phyloP scores from a whole-genome alignment of 1,284 basidiomycete genomes.

The Heterobasidion parviporum region DNA sequence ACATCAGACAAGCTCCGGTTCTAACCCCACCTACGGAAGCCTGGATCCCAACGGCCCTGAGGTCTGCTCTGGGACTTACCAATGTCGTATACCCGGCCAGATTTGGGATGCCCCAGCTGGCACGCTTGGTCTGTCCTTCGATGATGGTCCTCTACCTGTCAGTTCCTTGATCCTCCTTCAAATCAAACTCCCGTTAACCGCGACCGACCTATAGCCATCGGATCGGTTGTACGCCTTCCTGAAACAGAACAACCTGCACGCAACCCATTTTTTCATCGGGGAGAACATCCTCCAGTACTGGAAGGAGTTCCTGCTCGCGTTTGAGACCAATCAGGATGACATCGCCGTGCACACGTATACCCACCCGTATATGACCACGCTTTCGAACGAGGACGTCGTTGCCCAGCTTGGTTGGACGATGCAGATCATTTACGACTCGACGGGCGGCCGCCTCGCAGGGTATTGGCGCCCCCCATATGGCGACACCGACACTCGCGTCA shows the following conservation, averaged over 20 bases:
- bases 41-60: conserved; percentile 38
- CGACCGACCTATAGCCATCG: conserved; percentile 16
- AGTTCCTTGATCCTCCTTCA: conserved; percentile 9
- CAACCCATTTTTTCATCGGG: conserved; percentile 84
- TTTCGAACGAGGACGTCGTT: conserved; percentile 60
- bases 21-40: conserved; percentile 44
- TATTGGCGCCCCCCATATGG: conserved; percentile 79
- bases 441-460: conserved; percentile 62
- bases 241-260: conserved; percentile 43
- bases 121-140: conserved; percentile 56
- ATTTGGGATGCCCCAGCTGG: conserved; percentile 66
- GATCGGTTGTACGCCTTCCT: conserved; percentile 49
- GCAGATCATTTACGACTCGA: conserved; percentile 75
- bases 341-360: conserved; percentile 78
- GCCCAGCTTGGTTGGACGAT: conserved; percentile 82
- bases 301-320: conserved; percentile 44
- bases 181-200: neutral
- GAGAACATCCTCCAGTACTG: conserved; percentile 55
- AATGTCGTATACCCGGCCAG: conserved; percentile 52
- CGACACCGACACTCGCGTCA: conserved; percentile 67
- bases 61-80: conserved; percentile 61
- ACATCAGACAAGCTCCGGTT: conserved; percentile 23
- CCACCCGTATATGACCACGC: conserved; percentile 76
- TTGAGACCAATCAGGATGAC: conserved; percentile 44
- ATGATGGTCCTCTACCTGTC: conserved; percentile 71